Conservation (phyloP, 2,329 filamentous ascomycete genomes). For the Dactylellina haptotyla region DNA sequence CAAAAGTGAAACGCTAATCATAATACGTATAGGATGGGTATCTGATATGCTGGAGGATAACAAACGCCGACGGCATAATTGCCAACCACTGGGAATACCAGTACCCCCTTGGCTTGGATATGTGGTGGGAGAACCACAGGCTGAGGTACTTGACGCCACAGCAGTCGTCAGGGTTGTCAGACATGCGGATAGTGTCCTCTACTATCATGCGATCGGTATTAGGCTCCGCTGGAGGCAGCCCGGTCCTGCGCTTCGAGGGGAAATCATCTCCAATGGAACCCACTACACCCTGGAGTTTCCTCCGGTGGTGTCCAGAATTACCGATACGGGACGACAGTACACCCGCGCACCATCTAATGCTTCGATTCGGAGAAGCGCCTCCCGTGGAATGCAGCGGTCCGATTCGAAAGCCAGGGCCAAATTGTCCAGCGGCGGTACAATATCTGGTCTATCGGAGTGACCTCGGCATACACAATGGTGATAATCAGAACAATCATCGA, state of each 20-base stretch:
- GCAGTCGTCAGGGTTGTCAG: background rate
- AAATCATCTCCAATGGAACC: conserved; percentile 5
- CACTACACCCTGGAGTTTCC: background rate
- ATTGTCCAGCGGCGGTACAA: conserved; percentile 8
- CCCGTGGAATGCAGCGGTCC: background rate
- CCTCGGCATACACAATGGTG: background rate
- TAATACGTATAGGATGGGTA: conserved; percentile 14
- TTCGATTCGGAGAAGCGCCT: conserved; percentile 8
- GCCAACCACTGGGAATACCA: background rate
- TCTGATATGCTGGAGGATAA: conserved; percentile 5
- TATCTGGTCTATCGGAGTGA: conserved; percentile 18
- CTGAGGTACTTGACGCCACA: background rate
- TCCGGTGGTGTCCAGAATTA: conserved; percentile 16
- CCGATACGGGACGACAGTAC: background rate
- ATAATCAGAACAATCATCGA: background rate
- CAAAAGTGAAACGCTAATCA: background rate
- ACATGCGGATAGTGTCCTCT: conserved; percentile 5
- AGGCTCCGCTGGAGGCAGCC: background rate
- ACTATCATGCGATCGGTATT: conserved; percentile 8
- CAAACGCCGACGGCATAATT: background rate
- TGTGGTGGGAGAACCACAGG: conserved; percentile 2
- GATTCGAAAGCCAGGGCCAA: background rate
- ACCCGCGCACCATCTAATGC: conserved; percentile 23
- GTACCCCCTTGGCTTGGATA: conserved; percentile 9
- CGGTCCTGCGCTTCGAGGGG: conserved; percentile 13